Base-by-base conservation (phyloP, 129 eudicot species). In the Artemisia tridentata region DNA sequence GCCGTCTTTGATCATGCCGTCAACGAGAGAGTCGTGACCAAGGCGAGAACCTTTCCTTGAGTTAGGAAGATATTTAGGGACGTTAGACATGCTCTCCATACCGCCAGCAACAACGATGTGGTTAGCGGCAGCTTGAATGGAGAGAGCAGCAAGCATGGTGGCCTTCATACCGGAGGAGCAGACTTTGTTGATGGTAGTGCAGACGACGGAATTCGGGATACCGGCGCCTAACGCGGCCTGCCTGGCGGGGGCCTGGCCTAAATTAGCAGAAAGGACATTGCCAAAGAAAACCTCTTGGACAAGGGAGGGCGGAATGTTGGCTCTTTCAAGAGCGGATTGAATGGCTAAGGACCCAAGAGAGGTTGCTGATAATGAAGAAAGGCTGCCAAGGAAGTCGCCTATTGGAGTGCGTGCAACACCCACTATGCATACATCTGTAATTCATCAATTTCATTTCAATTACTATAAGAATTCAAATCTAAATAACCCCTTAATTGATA, bases 41-140 rank as follows among this genome's bases (percentile, higher is more conserved):
- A 89, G 64, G 19, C 98, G 89, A 71, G 96, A 93, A 57, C 98
- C 98, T 45, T 73, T 85, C 79, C 98, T 85, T 66, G 95, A 86
- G 51, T 75, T 68, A 3, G 88, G 77, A 5, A 93, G 66, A 80
- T 93, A 93, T 72, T 93, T 93, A 64, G 98, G 98, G 7, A 85
- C 85, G 75, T 93, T 93, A 60, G 98, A 93, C 98, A 93, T 93
- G 86, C 96, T 93, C 56, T 93, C 98, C 98, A 93, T 93, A 68
- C 98, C 98, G 63, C 98, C 97, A 21, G 95, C 87, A 21, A 93
- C 92, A 8, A 93, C 98, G 14, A 93, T 73, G 82, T 93, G 85
- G 65, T 93, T 93, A 57, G 46, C 63, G 73, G 97, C 98, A 58
- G 82, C 73, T 71, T 87, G 85, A 69, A 93, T 93, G 66, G 80